Evolutionary conservation across 1,139 yeast species (phyloP).

Genomic region (Spathaspora sp.): DNA sequence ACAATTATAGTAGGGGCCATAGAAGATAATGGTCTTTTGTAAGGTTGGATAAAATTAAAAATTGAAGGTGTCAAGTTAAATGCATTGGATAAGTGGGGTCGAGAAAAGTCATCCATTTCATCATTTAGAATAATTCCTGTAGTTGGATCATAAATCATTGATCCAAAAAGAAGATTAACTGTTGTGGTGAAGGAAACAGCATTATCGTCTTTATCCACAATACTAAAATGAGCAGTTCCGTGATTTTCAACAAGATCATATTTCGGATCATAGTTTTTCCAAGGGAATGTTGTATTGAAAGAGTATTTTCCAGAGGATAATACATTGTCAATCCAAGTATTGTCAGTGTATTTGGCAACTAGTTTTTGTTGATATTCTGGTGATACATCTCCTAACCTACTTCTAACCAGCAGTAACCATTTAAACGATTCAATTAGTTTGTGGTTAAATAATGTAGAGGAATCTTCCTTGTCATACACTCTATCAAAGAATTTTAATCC

Average conservation of each 20-base stretch:
- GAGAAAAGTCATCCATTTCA: constrained; percentile 96
- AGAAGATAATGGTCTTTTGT: constrained; percentile 82
- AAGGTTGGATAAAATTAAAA: constrained; percentile 73
- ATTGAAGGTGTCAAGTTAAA: constrained; percentile 80
- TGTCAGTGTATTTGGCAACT: constrained; percentile 28
- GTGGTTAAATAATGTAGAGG: constrained; percentile 52
- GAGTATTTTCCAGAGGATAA: constrained; percentile 44
- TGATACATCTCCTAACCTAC: constrained; percentile 70
- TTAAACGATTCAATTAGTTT: constrained; percentile 83
- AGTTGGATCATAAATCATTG: constrained; percentile 70
- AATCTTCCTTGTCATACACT: constrained; percentile 21
- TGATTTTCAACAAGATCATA: constrained; percentile 74
- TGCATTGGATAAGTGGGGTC: constrained; percentile 67
- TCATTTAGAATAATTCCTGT: constrained; percentile 87
- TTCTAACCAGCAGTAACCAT: constrained; percentile 86
- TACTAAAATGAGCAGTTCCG: constrained; percentile 86
- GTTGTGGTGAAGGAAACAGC: constrained; percentile 90
- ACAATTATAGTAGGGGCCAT: constrained; percentile 73
- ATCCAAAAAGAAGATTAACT: constrained; percentile 82
- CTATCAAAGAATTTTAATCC: constrained; percentile 65
- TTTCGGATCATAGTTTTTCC: constrained; percentile 76
- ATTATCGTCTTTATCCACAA: constrained; percentile 67
- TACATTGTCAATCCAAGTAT: constrained; percentile 58
- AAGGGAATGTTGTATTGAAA: constrained; percentile 57
- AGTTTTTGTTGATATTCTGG: constrained; percentile 22